Base-by-base conservation (phyloP, 257 asterid genomes). In the Sherardia arvensis region DNA sequence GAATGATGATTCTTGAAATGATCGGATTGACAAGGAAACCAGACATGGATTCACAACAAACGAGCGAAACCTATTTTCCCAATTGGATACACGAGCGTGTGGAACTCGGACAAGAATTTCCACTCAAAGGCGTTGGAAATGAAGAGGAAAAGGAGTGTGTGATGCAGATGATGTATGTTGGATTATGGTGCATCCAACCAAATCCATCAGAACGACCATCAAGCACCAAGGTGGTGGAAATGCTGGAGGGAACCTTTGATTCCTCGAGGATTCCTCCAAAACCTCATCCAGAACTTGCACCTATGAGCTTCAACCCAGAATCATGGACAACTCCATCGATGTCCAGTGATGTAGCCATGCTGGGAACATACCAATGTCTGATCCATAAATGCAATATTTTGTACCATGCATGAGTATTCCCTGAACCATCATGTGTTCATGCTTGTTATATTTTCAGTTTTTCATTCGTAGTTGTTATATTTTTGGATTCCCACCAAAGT, bases 1-100 rank as follows among this genome's bases (percentile, higher is more conserved):
- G 94, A 34, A 87, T 87, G 86, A 79, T 80, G 84, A 66, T 85
- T 68, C 84, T 87, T 45, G 86, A 82, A 71, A 85, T 81, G 84
- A 84, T 71, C 2, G 94, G 87, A 33, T 76, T 72, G 56, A 75
- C 77, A 57, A 66, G 79, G 62, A 74, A 65, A 51, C 66, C 20
- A 30, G 75, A 43, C 64, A 56, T 30, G 29, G 73, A 60, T 33
- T 66, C 71, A 43, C 54, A 48, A 4, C 56, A 71, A 60, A 68
- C 74, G 15, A 76, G 81, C 56, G 86, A 74, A 26, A 48, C 29
- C 10, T 81, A 70, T 68, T 87, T 85, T 61, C 81, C 79, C 1
- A 66, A 81, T 29, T 75, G 74, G 64, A 79, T 85, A n/a, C 83
- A 84, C 7, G 74, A 87, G 59, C 77, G 74, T 15, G 66, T 69